Conservation (phyloP, 2,329 filamentous ascomycete species). For the Aquanectria penicillioides region DNA sequence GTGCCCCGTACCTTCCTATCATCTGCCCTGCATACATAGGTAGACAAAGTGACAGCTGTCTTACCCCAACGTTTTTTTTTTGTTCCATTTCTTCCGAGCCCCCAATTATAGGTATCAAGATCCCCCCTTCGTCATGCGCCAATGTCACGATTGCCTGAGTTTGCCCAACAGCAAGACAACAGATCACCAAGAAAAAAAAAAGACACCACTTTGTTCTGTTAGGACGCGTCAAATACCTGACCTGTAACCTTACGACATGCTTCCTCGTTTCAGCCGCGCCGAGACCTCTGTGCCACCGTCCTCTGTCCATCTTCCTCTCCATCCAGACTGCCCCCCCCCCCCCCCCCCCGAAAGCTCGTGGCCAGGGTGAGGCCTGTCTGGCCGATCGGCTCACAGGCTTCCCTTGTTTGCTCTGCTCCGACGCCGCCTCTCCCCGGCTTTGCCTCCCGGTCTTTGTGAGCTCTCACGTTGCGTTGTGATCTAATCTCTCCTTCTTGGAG, state of each 20-base stretch:
- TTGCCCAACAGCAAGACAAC: neutral
- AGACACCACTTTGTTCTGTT: neutral
- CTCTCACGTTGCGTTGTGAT: conserved; percentile 4
- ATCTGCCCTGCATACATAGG: neutral
- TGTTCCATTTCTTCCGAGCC: neutral
- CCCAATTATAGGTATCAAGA: neutral
- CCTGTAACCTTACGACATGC: conserved; percentile 2
- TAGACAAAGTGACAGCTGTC: neutral
- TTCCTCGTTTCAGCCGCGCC: conserved; percentile 20
- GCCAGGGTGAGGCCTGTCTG: conserved; percentile 27
- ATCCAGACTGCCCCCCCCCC: conserved; percentile 18
- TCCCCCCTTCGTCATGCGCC: neutral
- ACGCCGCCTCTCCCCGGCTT: conserved; percentile 3
- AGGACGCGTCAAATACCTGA: neutral
- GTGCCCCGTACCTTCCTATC: neutral
- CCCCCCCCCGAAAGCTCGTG: conserved; percentile 24
- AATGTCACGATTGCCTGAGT: neutral
- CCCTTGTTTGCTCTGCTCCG: neutral
- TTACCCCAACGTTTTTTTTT: conserved; percentile 14
- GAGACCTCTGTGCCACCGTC: conserved; percentile 12
- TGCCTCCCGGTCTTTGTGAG: neutral
- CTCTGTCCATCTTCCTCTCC: neutral
- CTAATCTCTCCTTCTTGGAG: conserved; percentile 17
- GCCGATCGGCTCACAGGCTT: conserved; percentile 28
- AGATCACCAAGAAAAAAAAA: neutral